These are phyloP conservation scores for Trichosporon faecale DNA, from an alignment of 1,284 basidiomycete species.

Conservation along the genomic window DNA sequence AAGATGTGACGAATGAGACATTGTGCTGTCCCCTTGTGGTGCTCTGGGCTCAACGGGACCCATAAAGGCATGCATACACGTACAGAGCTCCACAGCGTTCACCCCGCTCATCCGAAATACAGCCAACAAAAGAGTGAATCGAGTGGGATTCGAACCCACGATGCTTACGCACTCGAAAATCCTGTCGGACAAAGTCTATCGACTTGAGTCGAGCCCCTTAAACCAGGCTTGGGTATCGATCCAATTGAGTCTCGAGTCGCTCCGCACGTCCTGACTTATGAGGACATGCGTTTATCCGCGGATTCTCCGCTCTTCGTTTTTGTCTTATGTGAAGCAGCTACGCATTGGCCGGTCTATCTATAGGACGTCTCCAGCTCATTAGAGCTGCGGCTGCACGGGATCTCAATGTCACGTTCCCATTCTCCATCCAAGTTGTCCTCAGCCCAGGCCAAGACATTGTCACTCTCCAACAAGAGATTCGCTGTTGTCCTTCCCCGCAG, in stretches of 20 bases:
- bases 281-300: not conserved
- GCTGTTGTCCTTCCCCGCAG: not conserved
- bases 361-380: too few relatives aligned
- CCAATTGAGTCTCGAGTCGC: not conserved
- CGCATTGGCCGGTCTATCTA: not conserved
- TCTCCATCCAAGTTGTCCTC: not conserved
- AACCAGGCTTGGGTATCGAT: constrained; percentile 11
- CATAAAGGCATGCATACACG: too few relatives aligned
- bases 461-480: not conserved
- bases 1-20: too few relatives aligned
- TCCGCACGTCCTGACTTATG: not conserved
- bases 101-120: too few relatives aligned
- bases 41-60: too few relatives aligned
- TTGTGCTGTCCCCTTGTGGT: too few relatives aligned
- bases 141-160: constrained; percentile 12
- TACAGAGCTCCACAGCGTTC: too few relatives aligned
- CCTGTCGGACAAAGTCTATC: constrained; percentile 11
- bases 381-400: too few relatives aligned
- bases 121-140: not conserved
- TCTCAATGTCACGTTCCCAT: not conserved
- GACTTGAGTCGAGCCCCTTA: constrained; percentile 12
- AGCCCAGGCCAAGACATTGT: not conserved
- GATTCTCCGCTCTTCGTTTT: not conserved
- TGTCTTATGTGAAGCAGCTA: not conserved
- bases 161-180: constrained; percentile 12